Evolutionary conservation across 257 asterid genomes (phyloP).

Genomic region (Lantana camara): DNA sequence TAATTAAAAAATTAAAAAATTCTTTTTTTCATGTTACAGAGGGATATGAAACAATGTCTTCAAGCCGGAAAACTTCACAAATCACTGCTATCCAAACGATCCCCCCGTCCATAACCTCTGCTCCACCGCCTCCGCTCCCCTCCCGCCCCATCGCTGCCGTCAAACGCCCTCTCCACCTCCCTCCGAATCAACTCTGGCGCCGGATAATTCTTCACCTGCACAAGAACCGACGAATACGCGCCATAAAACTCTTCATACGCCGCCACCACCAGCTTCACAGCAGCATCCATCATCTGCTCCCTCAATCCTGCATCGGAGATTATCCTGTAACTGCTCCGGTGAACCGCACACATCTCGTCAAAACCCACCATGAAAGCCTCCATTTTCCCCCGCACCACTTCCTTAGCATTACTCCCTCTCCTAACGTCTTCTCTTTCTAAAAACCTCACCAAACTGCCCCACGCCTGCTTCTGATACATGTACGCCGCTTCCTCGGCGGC

Average conservation of each 20-base stretch:
- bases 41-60: no score
- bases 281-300: slow-evolving; percentile 71
- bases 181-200: slow-evolving; percentile 50
- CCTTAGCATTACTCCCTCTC: slow-evolving; percentile 30
- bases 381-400: slow-evolving; percentile 44
- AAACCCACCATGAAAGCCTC: slow-evolving; percentile 57
- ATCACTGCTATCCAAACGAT: no score
- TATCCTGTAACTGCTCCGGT: slow-evolving; percentile 50
- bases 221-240: slow-evolving; percentile 32
- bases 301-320: slow-evolving; percentile 77
- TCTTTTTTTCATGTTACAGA: no score
- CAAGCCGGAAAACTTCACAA: no score
- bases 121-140: slow-evolving; percentile 30
- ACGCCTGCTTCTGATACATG: slow-evolving; percentile 70
- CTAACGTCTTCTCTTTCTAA: slow-evolving; percentile 48
- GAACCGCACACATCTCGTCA: slow-evolving; percentile 56
- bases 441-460: slow-evolving; percentile 59
- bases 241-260: slow-evolving; percentile 51
- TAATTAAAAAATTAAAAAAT: no score
- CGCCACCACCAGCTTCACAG: slow-evolving; percentile 56
- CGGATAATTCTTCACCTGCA: slow-evolving; percentile 37
- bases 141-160: slow-evolving; percentile 33
- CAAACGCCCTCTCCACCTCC: slow-evolving; percentile 47
- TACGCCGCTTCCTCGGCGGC: slow-evolving; percentile 80
- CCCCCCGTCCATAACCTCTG: no score